Evolutionary conservation across 2,329 filamentous ascomycete species (phyloP).

Genomic region (Sporothrix brasiliensis): DNA sequence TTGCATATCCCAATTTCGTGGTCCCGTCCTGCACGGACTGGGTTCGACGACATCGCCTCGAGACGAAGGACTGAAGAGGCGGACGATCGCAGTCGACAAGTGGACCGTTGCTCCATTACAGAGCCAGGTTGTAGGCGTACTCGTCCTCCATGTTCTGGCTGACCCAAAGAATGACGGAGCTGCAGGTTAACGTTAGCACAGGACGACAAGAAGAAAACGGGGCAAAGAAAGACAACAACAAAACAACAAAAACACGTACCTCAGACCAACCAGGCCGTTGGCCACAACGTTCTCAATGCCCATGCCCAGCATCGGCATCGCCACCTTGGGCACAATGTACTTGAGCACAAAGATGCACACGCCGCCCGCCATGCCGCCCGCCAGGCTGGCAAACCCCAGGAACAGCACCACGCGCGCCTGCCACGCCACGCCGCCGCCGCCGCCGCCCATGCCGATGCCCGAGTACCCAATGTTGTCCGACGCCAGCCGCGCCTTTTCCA

Average conservation of each 20-base stretch:
- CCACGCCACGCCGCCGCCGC: constrained; percentile 55
- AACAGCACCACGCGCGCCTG: constrained; percentile 70
- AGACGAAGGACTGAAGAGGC: too few relatives aligned
- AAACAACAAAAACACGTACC: constrained; percentile 46
- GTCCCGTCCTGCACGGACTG: not conserved
- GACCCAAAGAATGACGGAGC: constrained; percentile 67
- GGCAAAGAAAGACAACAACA: not conserved
- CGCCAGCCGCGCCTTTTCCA: constrained; percentile 67
- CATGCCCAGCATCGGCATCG: constrained; percentile 65
- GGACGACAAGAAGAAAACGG: not conserved
- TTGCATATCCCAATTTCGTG: too few relatives aligned
- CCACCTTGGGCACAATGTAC: constrained; percentile 60
- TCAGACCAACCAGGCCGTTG: constrained; percentile 65
- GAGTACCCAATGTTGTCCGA: constrained; percentile 65
- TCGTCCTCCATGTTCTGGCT: constrained; percentile 75
- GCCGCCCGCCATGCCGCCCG: constrained; percentile 69
- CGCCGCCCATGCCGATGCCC: constrained; percentile 43
- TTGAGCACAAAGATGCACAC: constrained; percentile 70
- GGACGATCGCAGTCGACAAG: not conserved
- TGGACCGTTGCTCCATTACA: constrained; percentile 45
- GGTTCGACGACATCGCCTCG: not conserved
- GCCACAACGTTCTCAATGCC: constrained; percentile 68
- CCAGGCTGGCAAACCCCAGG: constrained; percentile 65
- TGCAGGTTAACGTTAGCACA: constrained; percentile 41
- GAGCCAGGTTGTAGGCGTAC: constrained; percentile 67